Evolutionary conservation across 257 asterid species (phyloP).

Genomic region (Solanum verrucosum): DNA sequence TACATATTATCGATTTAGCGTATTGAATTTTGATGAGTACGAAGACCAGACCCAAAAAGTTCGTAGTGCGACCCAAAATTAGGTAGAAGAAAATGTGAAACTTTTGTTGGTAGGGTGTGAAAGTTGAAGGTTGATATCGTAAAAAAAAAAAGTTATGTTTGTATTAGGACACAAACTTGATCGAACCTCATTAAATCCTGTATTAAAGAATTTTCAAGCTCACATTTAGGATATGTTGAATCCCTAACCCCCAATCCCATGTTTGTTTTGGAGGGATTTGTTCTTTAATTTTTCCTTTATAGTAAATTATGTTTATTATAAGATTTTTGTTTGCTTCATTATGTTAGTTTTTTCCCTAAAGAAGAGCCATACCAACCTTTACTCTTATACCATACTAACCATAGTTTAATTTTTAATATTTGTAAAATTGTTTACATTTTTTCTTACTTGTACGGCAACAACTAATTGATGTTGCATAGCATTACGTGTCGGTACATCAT

Average conservation of each 20-base stretch:
- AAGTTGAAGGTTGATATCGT: neutral
- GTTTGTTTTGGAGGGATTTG: conserved; percentile 28
- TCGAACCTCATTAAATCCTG: neutral
- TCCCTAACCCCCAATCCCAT: conserved; percentile 26
- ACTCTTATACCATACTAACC: neutral
- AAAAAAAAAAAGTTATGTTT: too few species aligned
- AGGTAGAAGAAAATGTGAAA: neutral
- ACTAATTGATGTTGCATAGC: conserved; percentile 14
- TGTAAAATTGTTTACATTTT: neutral
- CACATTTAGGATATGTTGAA: conserved; percentile 23
- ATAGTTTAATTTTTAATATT: conserved; percentile 1
- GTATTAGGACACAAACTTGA: neutral
- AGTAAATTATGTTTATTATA: neutral
- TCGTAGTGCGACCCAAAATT: neutral
- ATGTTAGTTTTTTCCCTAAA: conserved; percentile 24
- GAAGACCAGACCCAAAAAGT: neutral
- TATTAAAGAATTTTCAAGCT: conserved; percentile 4
- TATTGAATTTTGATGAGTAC: neutral
- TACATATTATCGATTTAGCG: neutral
- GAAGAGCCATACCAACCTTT: conserved; percentile 48
- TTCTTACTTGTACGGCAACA: conserved; percentile 23
- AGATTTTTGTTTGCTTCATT: neutral
- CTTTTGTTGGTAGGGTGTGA: neutral
- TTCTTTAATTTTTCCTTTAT: neutral
- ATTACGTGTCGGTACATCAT: conserved; percentile 19